Evolutionary conservation across 306 rosid species (phyloP), one percentile per base, ranked within the genome.

Genomic region (Sindora glabra): DNA sequence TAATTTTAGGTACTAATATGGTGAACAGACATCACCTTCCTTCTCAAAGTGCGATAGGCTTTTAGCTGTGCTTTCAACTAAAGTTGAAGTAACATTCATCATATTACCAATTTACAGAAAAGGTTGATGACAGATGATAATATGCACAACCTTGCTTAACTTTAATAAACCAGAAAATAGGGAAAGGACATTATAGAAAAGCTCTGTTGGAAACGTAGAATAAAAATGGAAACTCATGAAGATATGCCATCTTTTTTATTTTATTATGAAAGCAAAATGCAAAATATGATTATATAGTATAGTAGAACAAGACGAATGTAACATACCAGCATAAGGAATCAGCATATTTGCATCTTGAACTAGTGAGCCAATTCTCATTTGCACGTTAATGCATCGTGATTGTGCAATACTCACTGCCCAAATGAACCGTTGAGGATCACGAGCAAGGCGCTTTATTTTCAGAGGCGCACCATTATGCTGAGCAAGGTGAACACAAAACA

Each of bases 391-490:
- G 82, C 90, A 88, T 49, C 98, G 87, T 66, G 95, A 85, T 71
- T 88, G 95, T 65, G 86, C 98, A 62, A 85, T 86, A 66, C 95
- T 66, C 39, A 86, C 70, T 10, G 95, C 98, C 98, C 98, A 92
- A 69, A 74, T 72, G 81, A 92, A 92, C 69, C 95, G 79, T 74
- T 74, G 84, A 46, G 85, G 80, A 59, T 88, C 84, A 44, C 59
- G 83, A 64, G 94, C 96, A 68, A 92, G 96, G 64, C 96, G 92
- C 68, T 70, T 92, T 67, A 92, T 73, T 74, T 92, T 92, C 38
- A 92, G 90, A 51, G 95, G 96, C 62, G 69, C 94, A 64, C 65
- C 85, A 48, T 49, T 64, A 83, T 88, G 98, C 98, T 92, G 77
- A 55, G 73, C 44, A 17, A 70, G 56, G 17, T 74, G 22, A 61